phyloP scores from a whole-genome alignment of 495 filamentous ascomycete genomes.

The Hyaloscypha hepaticicola region DNA sequence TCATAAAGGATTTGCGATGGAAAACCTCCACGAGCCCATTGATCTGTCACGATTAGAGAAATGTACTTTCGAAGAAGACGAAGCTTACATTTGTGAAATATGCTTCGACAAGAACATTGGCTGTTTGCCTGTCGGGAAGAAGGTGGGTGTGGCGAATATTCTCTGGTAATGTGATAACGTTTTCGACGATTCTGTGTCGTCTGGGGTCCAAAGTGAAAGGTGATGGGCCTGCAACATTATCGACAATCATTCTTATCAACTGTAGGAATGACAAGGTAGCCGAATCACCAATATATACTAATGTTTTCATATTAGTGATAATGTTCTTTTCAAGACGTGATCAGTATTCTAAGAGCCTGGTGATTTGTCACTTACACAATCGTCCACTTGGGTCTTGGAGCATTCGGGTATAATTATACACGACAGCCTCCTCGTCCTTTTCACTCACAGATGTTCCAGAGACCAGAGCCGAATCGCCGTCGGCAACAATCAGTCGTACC shows the following conservation, averaged over 20 bases:
- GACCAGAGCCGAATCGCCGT: neutral
- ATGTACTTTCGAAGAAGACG: neutral
- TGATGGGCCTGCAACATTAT: constrained; percentile 61
- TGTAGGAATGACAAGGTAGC: constrained; percentile 71
- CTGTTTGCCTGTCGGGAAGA: constrained; percentile 54
- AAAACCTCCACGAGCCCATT: constrained; percentile 56
- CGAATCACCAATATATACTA: constrained; percentile 71
- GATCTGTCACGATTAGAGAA: constrained; percentile 41
- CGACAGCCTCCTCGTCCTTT: constrained; percentile 56
- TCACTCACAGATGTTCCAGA: constrained; percentile 31
- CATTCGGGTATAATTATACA: constrained; percentile 57
- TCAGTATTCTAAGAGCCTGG: neutral
- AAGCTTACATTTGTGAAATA: constrained; percentile 59
- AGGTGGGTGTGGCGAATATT: constrained; percentile 35
- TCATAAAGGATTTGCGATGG: constrained; percentile 48
- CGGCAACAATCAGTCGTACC: neutral
- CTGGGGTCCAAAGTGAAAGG: constrained; percentile 68
- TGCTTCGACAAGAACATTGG: constrained; percentile 52
- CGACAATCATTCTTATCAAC: constrained; percentile 70
- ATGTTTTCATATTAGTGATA: constrained; percentile 3
- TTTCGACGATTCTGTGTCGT: constrained; percentile 67
- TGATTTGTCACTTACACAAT: constrained; percentile 45
- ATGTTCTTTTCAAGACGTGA: neutral
- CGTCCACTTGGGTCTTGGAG: constrained; percentile 57
- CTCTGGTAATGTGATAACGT: constrained; percentile 48